These are phyloP conservation scores for Micromonas commoda DNA, from an alignment of 139 green algal species.

Conservation along the genomic window DNA sequence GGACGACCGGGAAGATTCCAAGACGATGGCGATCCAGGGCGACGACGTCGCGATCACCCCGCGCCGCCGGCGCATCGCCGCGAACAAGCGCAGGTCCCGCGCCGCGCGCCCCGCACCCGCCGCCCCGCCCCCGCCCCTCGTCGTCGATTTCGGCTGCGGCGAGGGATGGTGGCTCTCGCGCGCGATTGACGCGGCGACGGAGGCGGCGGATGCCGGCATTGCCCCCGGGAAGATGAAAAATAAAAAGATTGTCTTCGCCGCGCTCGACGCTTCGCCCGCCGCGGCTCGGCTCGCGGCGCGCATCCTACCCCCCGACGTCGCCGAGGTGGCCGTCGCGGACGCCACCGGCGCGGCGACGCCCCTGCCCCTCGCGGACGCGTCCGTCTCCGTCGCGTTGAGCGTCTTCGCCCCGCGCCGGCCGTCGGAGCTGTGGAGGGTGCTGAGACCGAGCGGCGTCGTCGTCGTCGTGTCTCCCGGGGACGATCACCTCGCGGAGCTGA, in stretches of 20 bases:
- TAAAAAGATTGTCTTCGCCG: too few relatives aligned
- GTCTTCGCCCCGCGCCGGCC: background rate
- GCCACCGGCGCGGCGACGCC: too few relatives aligned
- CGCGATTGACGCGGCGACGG: background rate
- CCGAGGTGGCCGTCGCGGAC: background rate
- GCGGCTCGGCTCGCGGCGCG: background rate
- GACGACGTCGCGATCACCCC: background rate
- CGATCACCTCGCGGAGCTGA: background rate
- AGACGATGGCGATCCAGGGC: background rate
- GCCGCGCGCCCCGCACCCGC: too few relatives aligned
- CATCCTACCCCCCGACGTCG: background rate
- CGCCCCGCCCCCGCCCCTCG: background rate
- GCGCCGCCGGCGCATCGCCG: background rate
- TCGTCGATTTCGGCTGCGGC: background rate
- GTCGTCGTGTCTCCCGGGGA: background rate
- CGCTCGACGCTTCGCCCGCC: background rate
- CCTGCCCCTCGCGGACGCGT: background rate
- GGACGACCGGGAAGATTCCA: background rate
- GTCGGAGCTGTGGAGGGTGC: background rate
- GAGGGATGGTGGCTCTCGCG: background rate
- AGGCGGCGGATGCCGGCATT: too few relatives aligned
- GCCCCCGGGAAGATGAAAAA: too few relatives aligned
- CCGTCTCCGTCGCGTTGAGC: background rate
- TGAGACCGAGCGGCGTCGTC: background rate
- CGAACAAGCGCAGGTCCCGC: background rate